These are phyloP conservation scores for Phaseolus coccineus DNA, from an alignment of 331 rosid species.

Conservation along the genomic window DNA sequence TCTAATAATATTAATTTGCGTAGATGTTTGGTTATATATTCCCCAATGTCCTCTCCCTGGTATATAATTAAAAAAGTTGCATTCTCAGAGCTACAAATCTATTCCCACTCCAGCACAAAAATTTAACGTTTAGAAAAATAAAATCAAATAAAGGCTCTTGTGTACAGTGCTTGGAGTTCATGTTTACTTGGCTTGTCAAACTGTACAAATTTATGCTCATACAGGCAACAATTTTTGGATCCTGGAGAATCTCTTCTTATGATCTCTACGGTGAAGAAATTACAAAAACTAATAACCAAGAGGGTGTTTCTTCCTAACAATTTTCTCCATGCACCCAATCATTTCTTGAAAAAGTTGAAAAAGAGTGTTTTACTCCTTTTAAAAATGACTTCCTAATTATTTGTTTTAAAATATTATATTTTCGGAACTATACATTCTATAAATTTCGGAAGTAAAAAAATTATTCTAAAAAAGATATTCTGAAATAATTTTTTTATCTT, in stretches of 20 bases:
- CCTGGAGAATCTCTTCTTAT: slow-evolving; percentile 96
- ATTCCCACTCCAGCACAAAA: not conserved
- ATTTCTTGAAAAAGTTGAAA: too few relatives aligned
- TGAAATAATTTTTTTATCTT: too few relatives aligned
- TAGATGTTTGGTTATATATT: not conserved
- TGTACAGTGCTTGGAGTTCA: slow-evolving; percentile 12
- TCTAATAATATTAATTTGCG: not conserved
- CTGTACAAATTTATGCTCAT: slow-evolving; percentile 9
- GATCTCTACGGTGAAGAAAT: slow-evolving; percentile 96
- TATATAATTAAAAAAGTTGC: not conserved
- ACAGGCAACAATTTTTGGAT: slow-evolving; percentile 96
- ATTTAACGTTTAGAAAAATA: slow-evolving; percentile 4
- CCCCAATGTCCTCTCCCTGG: not conserved
- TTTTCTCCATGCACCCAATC: too few relatives aligned
- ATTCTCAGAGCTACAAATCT: not conserved
- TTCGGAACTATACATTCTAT: too few relatives aligned
- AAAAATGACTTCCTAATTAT: too few relatives aligned
- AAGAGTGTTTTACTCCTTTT: too few relatives aligned
- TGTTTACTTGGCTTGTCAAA: slow-evolving; percentile 23
- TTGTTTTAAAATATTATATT: too few relatives aligned
- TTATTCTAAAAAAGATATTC: too few relatives aligned
- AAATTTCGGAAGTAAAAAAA: too few relatives aligned
- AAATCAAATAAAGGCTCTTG: not conserved
- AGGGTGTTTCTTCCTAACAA: too few relatives aligned
- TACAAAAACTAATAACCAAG: slow-evolving; percentile 90